Evolutionary conservation across 2,329 filamentous ascomycete species (phyloP).

Genomic region (Alternaria sp.): DNA sequence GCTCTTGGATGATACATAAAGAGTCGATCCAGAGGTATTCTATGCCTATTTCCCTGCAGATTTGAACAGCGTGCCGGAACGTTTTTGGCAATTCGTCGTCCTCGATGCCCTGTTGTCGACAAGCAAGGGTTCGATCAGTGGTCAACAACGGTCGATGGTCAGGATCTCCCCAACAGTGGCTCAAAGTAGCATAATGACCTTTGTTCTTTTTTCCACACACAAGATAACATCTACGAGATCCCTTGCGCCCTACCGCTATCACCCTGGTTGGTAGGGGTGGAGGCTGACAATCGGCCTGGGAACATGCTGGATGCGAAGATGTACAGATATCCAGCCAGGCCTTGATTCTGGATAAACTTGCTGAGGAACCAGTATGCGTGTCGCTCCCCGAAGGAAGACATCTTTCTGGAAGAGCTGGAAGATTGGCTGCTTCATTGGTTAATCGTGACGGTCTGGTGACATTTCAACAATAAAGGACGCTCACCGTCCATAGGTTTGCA

Average conservation of each 20-base stretch:
- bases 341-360: not conserved
- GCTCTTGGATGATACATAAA: not conserved
- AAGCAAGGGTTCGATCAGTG: not conserved
- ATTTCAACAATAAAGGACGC: rapidly evolving
- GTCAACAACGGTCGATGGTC: not conserved
- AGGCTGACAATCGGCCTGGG: not conserved
- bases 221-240: not conserved
- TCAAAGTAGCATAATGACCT: not conserved
- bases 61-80: not conserved
- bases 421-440: no score
- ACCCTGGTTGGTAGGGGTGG: not conserved
- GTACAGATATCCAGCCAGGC: not conserved
- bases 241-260: not conserved
- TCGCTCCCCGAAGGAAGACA: not conserved
- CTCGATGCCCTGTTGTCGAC: not conserved
- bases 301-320: not conserved
- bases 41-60: not conserved
- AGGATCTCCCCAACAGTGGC: not conserved
- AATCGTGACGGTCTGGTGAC: no score
- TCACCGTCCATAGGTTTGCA: no score
- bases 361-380: rapidly evolving
- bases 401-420: not conserved
- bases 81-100: not conserved
- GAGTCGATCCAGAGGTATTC: not conserved
- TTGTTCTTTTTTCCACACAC: not conserved